Evolutionary conservation across 768 basidiomycete species (phyloP), one percentile per base, ranked within the genome.

Genomic region (Phanerodontia chrysosporium): DNA sequence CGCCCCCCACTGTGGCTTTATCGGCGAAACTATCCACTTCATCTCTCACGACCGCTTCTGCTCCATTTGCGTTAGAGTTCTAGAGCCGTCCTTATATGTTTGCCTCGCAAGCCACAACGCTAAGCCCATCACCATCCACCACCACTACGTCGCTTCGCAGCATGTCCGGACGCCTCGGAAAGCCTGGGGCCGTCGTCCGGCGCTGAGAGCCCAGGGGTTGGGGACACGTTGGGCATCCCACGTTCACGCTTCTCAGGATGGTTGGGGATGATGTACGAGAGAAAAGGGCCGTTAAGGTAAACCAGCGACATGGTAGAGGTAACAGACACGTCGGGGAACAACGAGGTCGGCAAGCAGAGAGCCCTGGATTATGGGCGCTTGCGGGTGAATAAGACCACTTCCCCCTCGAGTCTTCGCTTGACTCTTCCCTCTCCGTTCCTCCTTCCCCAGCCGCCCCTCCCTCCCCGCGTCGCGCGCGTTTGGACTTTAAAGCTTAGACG

Each of bases 301-400:
- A 18, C 39, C 39, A 42, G 39, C 9, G 39, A 18, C 39, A 12
- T 42, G 39, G 39, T 42, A 42, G 8, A 42, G 39, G 39, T 42
- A 42, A 42, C 9, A 7, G 39, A 18, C 39, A 18, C 4, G 39
- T 42, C 39, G 8, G 39, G 39, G 18, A 18, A 42, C 39, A 42
- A 42, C 39, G 39, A 42, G 39, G 39, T 18, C 39, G 39, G 39
- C 39, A 42, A 42, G 39, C 39, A 42, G 18, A 42, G 16, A 42
- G 39, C 39, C 39, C 39, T 42, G 10, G 39, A 12, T 28, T 42
- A 45, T 35, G 36, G 52, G 52, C 52, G 52, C 32, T 22, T 53
- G 28, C 24, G 4, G 36, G 36, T 35, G 36, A 53, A 53, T 53
- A 53, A 53, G 52, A 53, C 52, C 52, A 53, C 52, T 39, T 53